Evolutionary conservation across 305 asterid genomes (phyloP).

Genomic region (Salvia sclarea): DNA sequence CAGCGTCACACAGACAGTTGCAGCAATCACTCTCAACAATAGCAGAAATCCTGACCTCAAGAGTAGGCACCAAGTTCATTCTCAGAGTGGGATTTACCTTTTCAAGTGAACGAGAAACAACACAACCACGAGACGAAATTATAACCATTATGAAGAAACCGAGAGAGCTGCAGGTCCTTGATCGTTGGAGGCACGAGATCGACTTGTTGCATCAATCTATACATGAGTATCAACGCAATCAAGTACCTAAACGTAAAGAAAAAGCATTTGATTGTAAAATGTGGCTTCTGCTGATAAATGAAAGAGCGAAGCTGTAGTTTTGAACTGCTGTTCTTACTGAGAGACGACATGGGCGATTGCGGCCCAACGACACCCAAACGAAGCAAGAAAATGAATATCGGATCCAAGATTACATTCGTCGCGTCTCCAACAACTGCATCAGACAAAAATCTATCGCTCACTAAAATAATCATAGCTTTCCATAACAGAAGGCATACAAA

Average conservation of each 20-base stretch:
- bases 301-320: too few relatives aligned
- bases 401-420: too few relatives aligned
- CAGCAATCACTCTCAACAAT: constrained; percentile 80
- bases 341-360: constrained; percentile 95
- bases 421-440: too few relatives aligned
- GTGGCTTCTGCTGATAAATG: background rate
- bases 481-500: too few relatives aligned
- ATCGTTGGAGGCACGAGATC: constrained; percentile 71
- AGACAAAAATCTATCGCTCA: too few relatives aligned
- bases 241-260: constrained; percentile 56
- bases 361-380: constrained; percentile 84
- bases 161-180: constrained; percentile 66
- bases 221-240: constrained; percentile 61
- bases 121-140: too few relatives aligned
- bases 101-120: background rate
- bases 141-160: constrained; percentile 76
- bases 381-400: constrained; percentile 69
- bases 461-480: too few relatives aligned
- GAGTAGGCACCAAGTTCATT: background rate
- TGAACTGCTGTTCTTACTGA: constrained; percentile 58
- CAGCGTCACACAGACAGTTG: constrained; percentile 78
- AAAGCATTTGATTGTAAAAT: background rate
- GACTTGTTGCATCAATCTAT: constrained; percentile 65
- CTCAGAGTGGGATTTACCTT: background rate
- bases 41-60: constrained; percentile 53